Evolutionary conservation across 1,139 yeast species (phyloP).

Genomic region (Barnettozyma hawaiiensis): DNA sequence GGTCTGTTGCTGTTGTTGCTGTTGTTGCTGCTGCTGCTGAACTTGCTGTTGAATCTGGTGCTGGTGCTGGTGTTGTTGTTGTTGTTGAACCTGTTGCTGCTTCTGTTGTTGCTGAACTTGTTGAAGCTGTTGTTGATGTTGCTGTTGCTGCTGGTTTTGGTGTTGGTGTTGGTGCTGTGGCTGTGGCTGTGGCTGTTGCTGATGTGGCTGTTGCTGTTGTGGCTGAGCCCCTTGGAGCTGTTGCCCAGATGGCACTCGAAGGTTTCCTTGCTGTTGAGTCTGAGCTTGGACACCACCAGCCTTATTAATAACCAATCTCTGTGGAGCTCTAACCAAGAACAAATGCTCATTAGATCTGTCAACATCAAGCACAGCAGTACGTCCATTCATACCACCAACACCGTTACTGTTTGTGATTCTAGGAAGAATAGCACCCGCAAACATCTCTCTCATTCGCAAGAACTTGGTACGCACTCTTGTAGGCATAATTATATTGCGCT

Average conservation of each 20-base stretch:
- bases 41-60: slow-evolving; percentile 5
- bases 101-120: neutral
- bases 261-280: slow-evolving; percentile 25
- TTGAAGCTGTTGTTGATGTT: slow-evolving; percentile 13
- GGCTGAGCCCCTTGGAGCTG: neutral
- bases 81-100: neutral
- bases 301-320: slow-evolving; percentile 26
- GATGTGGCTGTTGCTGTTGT: slow-evolving; percentile 1
- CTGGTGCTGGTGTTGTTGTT: slow-evolving; percentile 5
- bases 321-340: slow-evolving; percentile 64
- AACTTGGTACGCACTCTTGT: slow-evolving; percentile 65
- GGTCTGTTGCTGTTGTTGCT: no score
- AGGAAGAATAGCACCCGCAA: slow-evolving; percentile 65
- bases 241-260: slow-evolving; percentile 1
- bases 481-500: slow-evolving; percentile 67
- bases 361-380: slow-evolving; percentile 69
- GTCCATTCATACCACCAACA: slow-evolving; percentile 64
- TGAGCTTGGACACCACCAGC: slow-evolving; percentile 23
- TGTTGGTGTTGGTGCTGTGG: slow-evolving; percentile 1
- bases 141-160: slow-evolving; percentile 28
- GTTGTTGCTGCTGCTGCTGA: slow-evolving; percentile 1
- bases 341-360: slow-evolving; percentile 53
- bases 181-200: slow-evolving; percentile 2
- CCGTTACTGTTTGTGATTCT: slow-evolving; percentile 29
- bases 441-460: slow-evolving; percentile 77